A percentile compares a stretch with the other conserved stretches of the same genome.
Conservation (phyloP, 2,329 filamentous ascomycete genomes). For the Neurospora crassa region DNA sequence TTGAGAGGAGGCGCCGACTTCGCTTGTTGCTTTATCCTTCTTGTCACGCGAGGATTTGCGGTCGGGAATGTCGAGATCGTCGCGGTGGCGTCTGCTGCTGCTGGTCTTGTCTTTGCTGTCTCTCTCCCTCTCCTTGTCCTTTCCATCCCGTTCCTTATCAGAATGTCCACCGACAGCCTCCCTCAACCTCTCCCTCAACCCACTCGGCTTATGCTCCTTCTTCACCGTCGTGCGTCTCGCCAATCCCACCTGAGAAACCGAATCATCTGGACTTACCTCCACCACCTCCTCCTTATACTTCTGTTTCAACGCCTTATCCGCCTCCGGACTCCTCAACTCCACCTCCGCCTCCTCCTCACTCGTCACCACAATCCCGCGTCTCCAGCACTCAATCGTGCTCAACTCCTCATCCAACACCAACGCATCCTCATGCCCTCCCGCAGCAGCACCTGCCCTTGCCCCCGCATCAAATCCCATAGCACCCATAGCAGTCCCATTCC, state of each 20-base stretch:
- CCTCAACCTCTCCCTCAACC: slow-evolving; percentile 8
- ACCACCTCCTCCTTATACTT: slow-evolving; percentile 21
- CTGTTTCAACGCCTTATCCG: slow-evolving; percentile 34
- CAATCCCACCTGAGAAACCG: slow-evolving; percentile 15
- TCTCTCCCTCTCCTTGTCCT: slow-evolving; percentile 7
- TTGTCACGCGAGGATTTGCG: neutral
- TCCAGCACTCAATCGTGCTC: slow-evolving; percentile 49
- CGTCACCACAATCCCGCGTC: slow-evolving; percentile 42
- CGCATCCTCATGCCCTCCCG: slow-evolving; percentile 39
- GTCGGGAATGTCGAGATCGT: slow-evolving; percentile 2
- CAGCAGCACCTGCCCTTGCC: neutral
- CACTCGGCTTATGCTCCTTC: slow-evolving; percentile 19
- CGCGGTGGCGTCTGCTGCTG: slow-evolving; percentile 2
- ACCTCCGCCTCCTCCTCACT: slow-evolving; percentile 39
- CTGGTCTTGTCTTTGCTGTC: slow-evolving; percentile 2
- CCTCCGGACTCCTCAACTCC: slow-evolving; percentile 49
- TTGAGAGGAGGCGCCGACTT: neutral
- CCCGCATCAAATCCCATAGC: slow-evolving; percentile 2
- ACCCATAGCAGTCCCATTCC: neutral
- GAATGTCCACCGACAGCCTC: slow-evolving; percentile 7
- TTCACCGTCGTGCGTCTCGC: slow-evolving; percentile 20
- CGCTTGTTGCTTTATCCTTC: neutral
- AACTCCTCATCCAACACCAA: slow-evolving; percentile 48
- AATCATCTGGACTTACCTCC: slow-evolving; percentile 18
- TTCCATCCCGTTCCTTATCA: slow-evolving; percentile 21